phyloP scores from a whole-genome alignment of 1,139 yeast genomes.

The Taphrina confusa region DNA sequence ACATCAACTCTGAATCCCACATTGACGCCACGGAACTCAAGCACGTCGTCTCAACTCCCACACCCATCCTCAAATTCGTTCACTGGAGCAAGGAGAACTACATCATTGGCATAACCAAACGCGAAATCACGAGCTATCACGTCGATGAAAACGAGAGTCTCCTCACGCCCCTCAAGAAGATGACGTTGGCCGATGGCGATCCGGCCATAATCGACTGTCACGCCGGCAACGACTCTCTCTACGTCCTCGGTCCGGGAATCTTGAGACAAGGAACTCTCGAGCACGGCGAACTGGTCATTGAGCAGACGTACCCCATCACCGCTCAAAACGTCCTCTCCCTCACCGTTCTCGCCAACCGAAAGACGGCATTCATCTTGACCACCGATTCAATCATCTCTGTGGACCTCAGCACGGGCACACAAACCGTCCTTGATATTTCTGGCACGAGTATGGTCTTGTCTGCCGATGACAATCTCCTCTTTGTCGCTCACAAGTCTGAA shows the following conservation, averaged over 20 bases:
- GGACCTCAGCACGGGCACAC: not conserved
- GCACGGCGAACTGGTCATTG: not conserved
- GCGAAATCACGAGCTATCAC: not conserved
- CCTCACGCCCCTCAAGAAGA: constrained; percentile 2
- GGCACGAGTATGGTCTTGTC: not conserved
- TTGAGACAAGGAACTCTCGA: not conserved
- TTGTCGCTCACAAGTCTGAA: not conserved
- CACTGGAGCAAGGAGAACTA: constrained; percentile 3
- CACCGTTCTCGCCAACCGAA: not conserved
- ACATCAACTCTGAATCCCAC: constrained; percentile 17
- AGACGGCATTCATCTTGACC: constrained; percentile 3
- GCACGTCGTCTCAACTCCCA: constrained; percentile 4
- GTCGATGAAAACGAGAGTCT: not conserved
- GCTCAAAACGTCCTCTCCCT: not conserved
- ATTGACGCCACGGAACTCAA: constrained; percentile 11
- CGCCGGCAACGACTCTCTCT: constrained; percentile 3
- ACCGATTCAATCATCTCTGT: not conserved
- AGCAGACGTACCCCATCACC: not conserved
- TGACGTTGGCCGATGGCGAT: too few relatives aligned
- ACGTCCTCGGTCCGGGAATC: not conserved
- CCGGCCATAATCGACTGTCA: not conserved
- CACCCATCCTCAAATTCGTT: constrained; percentile 15
- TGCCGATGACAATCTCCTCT: not conserved
- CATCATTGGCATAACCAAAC: constrained; percentile 5
- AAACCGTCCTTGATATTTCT: not conserved